Conservation (phyloP, 116 monocot genomes). For the Dioscorea cayenensis region DNA sequence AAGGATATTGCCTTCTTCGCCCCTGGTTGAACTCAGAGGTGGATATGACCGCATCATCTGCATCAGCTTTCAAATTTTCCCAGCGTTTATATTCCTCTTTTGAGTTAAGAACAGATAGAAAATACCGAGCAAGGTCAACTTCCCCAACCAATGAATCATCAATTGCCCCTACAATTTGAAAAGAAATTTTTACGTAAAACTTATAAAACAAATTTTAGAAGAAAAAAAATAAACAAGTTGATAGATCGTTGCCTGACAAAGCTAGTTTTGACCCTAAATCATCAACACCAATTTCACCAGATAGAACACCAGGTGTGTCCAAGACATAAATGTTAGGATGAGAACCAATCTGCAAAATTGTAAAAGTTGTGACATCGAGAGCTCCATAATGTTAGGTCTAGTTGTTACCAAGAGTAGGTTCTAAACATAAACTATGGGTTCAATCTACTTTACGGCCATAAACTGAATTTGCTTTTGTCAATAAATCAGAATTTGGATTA, state of each 20-base stretch:
- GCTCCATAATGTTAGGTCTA: too few relatives aligned
- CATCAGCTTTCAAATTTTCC: constrained; percentile 34
- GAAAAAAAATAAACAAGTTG: background rate
- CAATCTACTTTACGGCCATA: too few relatives aligned
- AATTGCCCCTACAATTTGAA: constrained; percentile 42
- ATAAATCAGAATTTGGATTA: too few relatives aligned
- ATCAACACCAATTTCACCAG: constrained; percentile 33
- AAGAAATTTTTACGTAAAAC: background rate
- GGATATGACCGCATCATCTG: background rate
- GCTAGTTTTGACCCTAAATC: constrained; percentile 42
- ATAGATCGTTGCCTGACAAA: constrained; percentile 44
- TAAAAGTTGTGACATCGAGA: constrained; percentile 1
- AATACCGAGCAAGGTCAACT: constrained; percentile 47
- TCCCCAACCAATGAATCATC: constrained; percentile 40
- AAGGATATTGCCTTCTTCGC: constrained; percentile 39
- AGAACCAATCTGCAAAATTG: constrained; percentile 55
- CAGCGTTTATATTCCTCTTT: constrained; percentile 43
- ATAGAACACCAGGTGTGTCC: constrained; percentile 76
- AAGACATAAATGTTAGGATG: constrained; percentile 88
- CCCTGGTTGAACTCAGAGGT: constrained; percentile 1
- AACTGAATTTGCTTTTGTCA: background rate
- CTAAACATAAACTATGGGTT: background rate
- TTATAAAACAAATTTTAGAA: background rate
- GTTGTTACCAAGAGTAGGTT: too few relatives aligned
- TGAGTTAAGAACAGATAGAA: constrained; percentile 53